Conservation (phyloP, 2,329 filamentous ascomycete genomes). For the Alternaria sp. region DNA sequence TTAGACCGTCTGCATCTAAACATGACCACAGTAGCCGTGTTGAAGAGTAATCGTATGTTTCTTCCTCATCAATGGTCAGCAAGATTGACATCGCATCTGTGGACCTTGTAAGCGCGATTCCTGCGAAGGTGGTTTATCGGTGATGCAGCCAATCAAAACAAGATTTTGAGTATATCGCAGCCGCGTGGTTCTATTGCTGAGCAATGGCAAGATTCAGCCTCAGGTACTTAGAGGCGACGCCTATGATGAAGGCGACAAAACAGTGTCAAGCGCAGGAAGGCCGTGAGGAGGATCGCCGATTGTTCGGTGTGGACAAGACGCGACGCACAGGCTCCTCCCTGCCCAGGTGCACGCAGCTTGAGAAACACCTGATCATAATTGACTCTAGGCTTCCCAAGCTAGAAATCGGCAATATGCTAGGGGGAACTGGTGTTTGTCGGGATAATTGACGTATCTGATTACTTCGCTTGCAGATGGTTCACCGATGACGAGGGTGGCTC, state of each 20-base stretch:
- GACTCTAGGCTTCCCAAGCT: neutral
- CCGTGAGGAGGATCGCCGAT: conserved; percentile 5
- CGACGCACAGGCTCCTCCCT: neutral
- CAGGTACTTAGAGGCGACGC: neutral
- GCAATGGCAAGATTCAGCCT: neutral
- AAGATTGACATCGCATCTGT: neutral
- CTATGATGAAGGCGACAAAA: neutral
- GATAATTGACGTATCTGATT: conserved; percentile 6
- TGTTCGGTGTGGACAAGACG: neutral
- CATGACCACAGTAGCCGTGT: neutral
- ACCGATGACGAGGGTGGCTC: conserved; percentile 25
- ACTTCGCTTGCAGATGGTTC: conserved; percentile 16
- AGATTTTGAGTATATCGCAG: neutral
- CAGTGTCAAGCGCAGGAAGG: neutral
- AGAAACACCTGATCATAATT: neutral
- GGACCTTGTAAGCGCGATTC: neutral
- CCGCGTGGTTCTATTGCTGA: neutral
- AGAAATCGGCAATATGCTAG: neutral
- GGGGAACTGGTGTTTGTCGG: conserved; percentile 29
- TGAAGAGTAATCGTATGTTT: neutral
- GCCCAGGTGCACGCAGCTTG: neutral
- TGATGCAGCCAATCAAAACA: neutral
- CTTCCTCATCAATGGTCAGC: neutral
- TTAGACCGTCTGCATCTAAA: neutral
- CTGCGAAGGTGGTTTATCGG: neutral